These are phyloP conservation scores for Pugionium cornutum DNA, from an alignment of 345 rosid genomes.

Conservation along the genomic window DNA sequence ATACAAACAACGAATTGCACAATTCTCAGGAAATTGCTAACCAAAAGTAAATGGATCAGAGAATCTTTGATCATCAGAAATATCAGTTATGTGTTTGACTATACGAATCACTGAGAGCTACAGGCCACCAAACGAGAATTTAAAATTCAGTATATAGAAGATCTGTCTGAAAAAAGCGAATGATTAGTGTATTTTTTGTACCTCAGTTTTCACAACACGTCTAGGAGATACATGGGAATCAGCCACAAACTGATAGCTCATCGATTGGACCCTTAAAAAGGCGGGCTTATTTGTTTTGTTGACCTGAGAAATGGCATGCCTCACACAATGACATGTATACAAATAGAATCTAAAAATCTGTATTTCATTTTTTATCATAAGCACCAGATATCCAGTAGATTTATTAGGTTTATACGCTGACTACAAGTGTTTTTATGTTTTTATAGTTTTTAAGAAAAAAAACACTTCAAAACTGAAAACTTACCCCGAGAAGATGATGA, in stretches of 20 bases:
- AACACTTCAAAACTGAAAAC: constrained; percentile 19
- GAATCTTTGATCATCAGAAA: constrained; percentile 6
- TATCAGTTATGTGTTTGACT: constrained; percentile 3
- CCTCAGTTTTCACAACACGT: constrained; percentile 26
- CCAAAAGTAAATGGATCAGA: constrained; percentile 8
- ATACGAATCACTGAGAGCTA: constrained; percentile 10
- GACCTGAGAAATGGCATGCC: constrained; percentile 24
- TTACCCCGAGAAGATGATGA: constrained; percentile 34
- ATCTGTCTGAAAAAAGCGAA: constrained; percentile 12
- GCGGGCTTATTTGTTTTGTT: constrained; percentile 21
- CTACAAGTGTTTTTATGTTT: background rate
- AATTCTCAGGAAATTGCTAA: constrained; percentile 13
- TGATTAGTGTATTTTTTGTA: constrained; percentile 10
- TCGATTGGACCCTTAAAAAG: constrained; percentile 25
- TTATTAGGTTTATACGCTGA: background rate
- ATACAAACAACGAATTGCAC: background rate
- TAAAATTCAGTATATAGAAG: background rate
- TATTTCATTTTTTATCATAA: background rate
- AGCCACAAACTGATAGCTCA: constrained; percentile 38
- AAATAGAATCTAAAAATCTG: background rate
- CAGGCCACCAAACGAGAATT: background rate
- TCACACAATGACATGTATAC: constrained; percentile 18
- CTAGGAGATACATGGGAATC: constrained; percentile 31
- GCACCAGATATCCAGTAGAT: background rate
- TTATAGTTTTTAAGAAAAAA: background rate